Base-by-base conservation (phyloP, 495 filamentous ascomycete species). In the Sphaerosporella brunnea region DNA sequence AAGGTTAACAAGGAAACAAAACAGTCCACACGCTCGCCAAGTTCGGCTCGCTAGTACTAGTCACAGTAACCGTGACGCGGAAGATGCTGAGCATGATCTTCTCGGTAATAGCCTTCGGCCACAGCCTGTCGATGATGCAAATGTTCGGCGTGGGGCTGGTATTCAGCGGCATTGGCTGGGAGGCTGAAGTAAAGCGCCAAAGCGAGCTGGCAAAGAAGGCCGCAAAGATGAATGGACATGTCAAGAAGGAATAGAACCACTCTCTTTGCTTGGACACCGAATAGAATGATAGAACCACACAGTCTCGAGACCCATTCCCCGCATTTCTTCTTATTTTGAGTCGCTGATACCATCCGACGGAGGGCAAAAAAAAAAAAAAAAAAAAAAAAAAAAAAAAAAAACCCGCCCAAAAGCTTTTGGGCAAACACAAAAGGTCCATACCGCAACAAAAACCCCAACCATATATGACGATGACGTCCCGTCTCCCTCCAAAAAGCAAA, bases 71-170 rank as follows among this genome's bases (percentile, higher is more conserved):
- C 1, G 90, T 97, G 9, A 97, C 90, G 36, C 71, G 90, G 53
- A 97, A 97, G 68, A 97, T 97, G 92, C 71, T 95, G 60, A 95
- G 86, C 49, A 97, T 97, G 90, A 81, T 96, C 51, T 71, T 97
- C 36, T 88, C 81, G 50, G 90, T 97, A 21, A 68, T 96, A 44
- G 84, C 82, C 69, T 97, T 95, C 64, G 90, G 92, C 23, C 92
- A 97, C 62, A 73, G 72, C 43, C 68, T 97, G 44, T 79, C 73
- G 18, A 64, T 68, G 28, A 92, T 87, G 69, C 90, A 97, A 66
- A 84, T 84, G 82, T 68, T 93, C 23, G 90, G 90, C 44, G 85
- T 97, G 34, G 78, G 71, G 0, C 70, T 97, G 49, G 90, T 97
- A 2, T 97, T 97, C 66, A 84, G 87, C 24, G 90, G 90, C 28